Evolutionary conservation across 768 basidiomycete genomes (phyloP), one percentile per base, ranked within the genome.

Genomic region (Butyriboletus loyo): DNA sequence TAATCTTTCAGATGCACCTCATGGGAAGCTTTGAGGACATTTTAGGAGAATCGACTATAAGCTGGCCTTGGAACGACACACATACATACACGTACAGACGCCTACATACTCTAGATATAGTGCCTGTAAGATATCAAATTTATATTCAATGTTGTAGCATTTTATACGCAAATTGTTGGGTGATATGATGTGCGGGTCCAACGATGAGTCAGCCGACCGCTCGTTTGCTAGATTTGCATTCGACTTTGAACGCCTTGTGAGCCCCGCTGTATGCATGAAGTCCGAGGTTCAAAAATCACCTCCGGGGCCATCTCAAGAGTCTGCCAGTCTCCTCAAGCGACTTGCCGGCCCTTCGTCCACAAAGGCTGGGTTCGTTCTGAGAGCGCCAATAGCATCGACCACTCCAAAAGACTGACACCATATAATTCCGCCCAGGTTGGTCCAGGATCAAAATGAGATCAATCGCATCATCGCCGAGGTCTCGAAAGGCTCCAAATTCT

Each of bases 401-500:
- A 25, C 13, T 9, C 43, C 15, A 53, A 39, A 31, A 32, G 38
- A 28, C 57, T 61, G 51, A 70, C 56, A 1, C 24, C n/a, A 7
- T 17, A 7, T 24, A 17, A 54, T 48, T 8, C 50, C 36, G 21
- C 51, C 21, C 56, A 86, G 88, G 48, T 78, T 91, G 53, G 79
- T 86, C 8, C 81, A 81, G 56, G 89, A 91, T 60, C 89, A 92
- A 63, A 77, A 81, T 30, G 92, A 92, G 64, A 88, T 96, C 40
- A 95, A 94, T 60, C 83, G 81, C 17, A 81, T 93, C 50, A 97
- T 96, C 46, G 89, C 90, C 1, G 90, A 96, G 47, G 92, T 84
- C 17, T 93, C 90, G 7, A 93, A 91, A 65, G 94, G 94, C 4
- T 95, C 92, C 25, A 93, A 92, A 71, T 98, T 89, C 70, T 95